Conservation (phyloP, 2,329 filamentous ascomycete genomes). For the Talaromyces islandicus region DNA sequence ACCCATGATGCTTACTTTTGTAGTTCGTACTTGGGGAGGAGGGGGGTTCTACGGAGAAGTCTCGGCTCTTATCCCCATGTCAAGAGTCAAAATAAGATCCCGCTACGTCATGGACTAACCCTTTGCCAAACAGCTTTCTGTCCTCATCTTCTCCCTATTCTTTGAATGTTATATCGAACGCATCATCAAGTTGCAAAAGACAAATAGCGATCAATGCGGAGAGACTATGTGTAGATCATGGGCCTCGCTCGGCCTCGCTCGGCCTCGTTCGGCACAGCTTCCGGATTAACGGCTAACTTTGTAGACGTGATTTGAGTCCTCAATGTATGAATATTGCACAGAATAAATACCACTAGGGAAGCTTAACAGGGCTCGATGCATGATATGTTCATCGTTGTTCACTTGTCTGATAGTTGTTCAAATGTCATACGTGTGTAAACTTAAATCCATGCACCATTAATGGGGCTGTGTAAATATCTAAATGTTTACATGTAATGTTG, state of each 20-base stretch:
- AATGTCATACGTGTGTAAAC: not conserved
- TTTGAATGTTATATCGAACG: too few relatives aligned
- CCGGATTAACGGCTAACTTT: not conserved
- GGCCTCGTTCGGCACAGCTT: not conserved
- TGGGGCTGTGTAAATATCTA: not conserved
- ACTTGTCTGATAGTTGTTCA: too few relatives aligned
- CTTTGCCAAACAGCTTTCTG: not conserved
- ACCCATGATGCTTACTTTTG: not conserved
- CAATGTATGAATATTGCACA: too few relatives aligned
- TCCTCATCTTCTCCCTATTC: not conserved
- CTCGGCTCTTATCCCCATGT: not conserved
- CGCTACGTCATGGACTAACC: not conserved
- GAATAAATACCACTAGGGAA: not conserved
- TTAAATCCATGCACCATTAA: not conserved
- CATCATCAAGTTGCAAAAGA: not conserved
- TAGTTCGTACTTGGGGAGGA: too few relatives aligned
- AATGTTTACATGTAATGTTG: too few relatives aligned
- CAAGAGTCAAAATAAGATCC: not conserved
- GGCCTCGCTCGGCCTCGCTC: not conserved
- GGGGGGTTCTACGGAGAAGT: too few relatives aligned
- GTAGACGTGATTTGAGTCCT: not conserved
- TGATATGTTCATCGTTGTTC: not conserved
- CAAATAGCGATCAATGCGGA: not conserved
- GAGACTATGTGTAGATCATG: not conserved
- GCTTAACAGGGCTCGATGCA: not conserved